Base-by-base conservation (phyloP, 2,329 filamentous ascomycete species). In the Beauveria sp. region DNA sequence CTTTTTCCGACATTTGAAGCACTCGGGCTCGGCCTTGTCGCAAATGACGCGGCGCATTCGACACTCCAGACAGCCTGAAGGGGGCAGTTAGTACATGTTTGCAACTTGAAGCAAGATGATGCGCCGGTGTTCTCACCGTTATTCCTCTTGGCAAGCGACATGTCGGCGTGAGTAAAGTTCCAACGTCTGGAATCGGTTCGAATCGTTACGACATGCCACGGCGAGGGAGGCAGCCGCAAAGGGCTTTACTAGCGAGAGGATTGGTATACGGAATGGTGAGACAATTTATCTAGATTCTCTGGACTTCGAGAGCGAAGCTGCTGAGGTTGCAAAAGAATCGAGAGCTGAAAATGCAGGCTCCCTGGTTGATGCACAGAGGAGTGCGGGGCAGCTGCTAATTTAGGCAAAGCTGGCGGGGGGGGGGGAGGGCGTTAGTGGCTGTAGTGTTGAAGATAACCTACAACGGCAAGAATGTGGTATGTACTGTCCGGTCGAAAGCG, bases 41-140 rank as follows among this genome's bases (percentile, higher is more conserved):
- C 75, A 77, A 38, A 69, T 70, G 31, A 77, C 71, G 26, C 75
- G 71, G 42, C 75, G 69, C 56, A 67, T 71, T 55, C 69, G 72
- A 64, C 75, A 77, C 64, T 77, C 72, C 43, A 73, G 71, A 55
- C 75, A 77, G 22, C 75, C 72, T 72, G 60, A 16, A 20, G n/a
- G 31, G 48, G 26, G 31, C 12, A 8, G 14, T 34, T 34, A 46
- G n/a, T 48, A 16, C 7, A 18, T 24, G 1, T 9, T 28, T n/a
- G 12, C 6, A 26, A 9, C n/a, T 4, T 43, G 12, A 14, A 14
- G 20, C 45, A 12, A 26, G 22, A 26, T 24, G 12, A 16, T 18
- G 22, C 20, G 26, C 4, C 12, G 26, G 45, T 38, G 24, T 18
- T 10, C 46, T 46, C 61, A 70, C 68, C 68, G 52, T 70, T 67